Evolutionary conservation across 257 asterid genomes (phyloP), one percentile per base, ranked within the genome.

Genomic region (Rauvolfia tetraphylla): DNA sequence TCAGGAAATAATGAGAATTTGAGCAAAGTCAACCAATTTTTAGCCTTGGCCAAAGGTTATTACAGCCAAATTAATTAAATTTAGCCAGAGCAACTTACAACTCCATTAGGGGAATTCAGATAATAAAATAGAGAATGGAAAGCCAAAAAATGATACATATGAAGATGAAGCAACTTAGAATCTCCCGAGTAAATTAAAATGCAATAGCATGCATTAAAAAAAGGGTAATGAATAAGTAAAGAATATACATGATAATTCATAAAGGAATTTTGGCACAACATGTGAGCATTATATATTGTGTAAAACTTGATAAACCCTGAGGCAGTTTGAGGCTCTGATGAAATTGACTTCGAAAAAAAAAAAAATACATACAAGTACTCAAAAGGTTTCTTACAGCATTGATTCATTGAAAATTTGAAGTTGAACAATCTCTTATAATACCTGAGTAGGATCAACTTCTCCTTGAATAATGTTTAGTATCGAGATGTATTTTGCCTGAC

Each of bases 361-460:
- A 13, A 13, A n/a, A 44, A 27, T 75, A n/a, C n/a, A n/a, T n/a
- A n/a, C n/a, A 62, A 46, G 63, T 2, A 34, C 13, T 71, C 67
- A 69, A 33, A 29, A 42, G 56, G 36, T 53, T 58, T 61, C 39
- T 53, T 34, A 34, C 2, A 41, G 15, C 18, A 39, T 17, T 57
- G 22, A 20, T 11, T 39, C 63, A 33, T 7, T 74, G 2, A 29
- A 58, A 18, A 61, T 27, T 22, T 17, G 0, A 72, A 73, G 68
- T 75, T 31, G 29, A 66, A 56, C 68, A 78, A 77, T 63, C 66
- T 51, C 18, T 54, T 69, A 71, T 69, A 78, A 81, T 49, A 92
- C 99, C 99, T 95, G 99, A 68, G 99, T 93, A 53, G 99, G 99
- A 88, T 95, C 99, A 76, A 95, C 98, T 84, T 95, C 99, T 81